Conservation (phyloP, 192 early-diverging fungal species). For the Backusella tuberculispora region DNA sequence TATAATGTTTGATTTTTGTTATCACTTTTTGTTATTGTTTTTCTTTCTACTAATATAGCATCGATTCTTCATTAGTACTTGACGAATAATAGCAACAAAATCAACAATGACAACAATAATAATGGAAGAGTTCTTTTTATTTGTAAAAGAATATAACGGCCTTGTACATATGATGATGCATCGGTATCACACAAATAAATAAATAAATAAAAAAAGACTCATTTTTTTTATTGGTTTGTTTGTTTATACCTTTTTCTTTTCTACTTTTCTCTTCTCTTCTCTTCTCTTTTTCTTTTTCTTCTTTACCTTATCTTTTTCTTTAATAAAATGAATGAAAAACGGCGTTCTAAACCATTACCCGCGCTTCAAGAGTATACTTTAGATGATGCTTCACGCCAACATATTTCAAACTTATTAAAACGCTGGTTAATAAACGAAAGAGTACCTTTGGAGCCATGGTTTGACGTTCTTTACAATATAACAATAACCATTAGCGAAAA, state of each 20-base stretch:
- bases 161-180: background rate
- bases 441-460: constrained; percentile 12
- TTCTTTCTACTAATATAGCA: too few species aligned
- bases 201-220: background rate
- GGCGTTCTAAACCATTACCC: background rate
- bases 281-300: background rate
- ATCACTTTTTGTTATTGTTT: too few species aligned
- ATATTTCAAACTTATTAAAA: background rate
- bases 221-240: constrained; percentile 9
- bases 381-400: constrained; percentile 6
- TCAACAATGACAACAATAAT: too few species aligned
- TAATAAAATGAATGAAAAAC: background rate
- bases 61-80: too few species aligned
- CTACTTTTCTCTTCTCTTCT: background rate
- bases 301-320: background rate
- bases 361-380: constrained; percentile 1
- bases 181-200: background rate
- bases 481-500: background rate
- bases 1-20: too few species aligned
- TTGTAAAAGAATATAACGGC: background rate
- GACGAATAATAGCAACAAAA: too few species aligned
- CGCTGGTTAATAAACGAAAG: background rate
- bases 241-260: background rate
- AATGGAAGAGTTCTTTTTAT: background rate
- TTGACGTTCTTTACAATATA: background rate